phyloP scores from a whole-genome alignment of 441 rosid species.

The Hura crepitans region DNA sequence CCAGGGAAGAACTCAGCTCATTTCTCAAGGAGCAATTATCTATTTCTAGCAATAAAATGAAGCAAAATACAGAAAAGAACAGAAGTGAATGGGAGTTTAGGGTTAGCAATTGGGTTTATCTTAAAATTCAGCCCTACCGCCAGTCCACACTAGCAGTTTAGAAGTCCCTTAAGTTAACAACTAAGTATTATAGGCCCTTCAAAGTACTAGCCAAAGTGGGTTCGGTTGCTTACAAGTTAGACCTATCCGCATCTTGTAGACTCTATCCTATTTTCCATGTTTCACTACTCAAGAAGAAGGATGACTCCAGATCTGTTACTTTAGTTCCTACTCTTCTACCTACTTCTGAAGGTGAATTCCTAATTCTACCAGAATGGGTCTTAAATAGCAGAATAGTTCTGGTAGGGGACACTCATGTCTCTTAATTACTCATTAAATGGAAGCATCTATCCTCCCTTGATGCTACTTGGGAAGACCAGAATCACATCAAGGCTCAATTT shows the following conservation, averaged over 20 bases:
- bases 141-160: background rate
- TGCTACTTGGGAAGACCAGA: no score
- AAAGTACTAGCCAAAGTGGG: background rate
- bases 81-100: background rate
- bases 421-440: no score
- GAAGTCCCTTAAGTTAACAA: background rate
- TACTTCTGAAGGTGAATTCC: no score
- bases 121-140: background rate
- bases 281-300: no score
- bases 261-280: background rate
- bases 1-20: no score
- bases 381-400: no score
- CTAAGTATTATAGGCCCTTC: background rate
- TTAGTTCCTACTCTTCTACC: no score
- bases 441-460: no score
- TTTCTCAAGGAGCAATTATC: background rate
- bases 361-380: no score
- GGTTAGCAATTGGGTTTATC: background rate
- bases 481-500: no score
- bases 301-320: no score
- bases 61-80: background rate
- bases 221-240: background rate
- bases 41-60: background rate
- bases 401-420: no score
- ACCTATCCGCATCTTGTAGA: background rate